These are phyloP conservation scores for Moesziomyces sp. DNA, from an alignment of 1,284 basidiomycete genomes.

Conservation along the genomic window DNA sequence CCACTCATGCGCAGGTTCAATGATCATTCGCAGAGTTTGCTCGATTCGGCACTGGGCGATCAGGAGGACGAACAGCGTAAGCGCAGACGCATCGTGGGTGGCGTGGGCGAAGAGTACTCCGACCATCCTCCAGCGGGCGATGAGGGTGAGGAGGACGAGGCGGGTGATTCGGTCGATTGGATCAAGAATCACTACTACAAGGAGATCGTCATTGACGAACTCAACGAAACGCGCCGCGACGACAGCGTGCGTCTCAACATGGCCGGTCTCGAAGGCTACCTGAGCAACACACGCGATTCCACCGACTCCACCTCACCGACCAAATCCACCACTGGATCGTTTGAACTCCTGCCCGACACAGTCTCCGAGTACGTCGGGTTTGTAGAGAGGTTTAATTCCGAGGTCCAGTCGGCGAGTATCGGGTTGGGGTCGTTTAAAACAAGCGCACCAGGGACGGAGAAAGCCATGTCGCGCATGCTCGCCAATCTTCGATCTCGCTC, in stretches of 20 bases:
- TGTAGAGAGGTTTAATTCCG: conserved; percentile 18
- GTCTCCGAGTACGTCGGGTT: conserved; percentile 17
- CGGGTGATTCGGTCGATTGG: conserved; percentile 31
- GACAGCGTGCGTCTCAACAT: conserved; percentile 83
- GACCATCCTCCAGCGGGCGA: conserved; percentile 15
- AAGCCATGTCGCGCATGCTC: conserved; percentile 20
- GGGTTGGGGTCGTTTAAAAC: conserved; percentile 15
- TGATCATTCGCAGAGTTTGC: conserved; percentile 89
- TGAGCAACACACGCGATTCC: conserved; percentile 6
- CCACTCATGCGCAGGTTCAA: conserved; percentile 97
- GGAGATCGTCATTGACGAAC: conserved; percentile 86
- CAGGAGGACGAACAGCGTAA: conserved; percentile 42
- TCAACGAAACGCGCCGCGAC: conserved; percentile 76
- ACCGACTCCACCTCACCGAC: too few relatives aligned
- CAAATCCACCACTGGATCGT: neutral
- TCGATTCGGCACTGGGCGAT: conserved; percentile 72
- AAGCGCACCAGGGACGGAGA: neutral
- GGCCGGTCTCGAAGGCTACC: conserved; percentile 58
- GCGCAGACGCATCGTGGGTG: conserved; percentile 53
- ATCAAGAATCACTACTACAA: conserved; percentile 70
- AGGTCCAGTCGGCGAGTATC: conserved; percentile 1
- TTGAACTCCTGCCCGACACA: conserved; percentile 1
- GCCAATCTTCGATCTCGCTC: conserved; percentile 21
- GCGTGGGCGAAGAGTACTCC: conserved; percentile 61
- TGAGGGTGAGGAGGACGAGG: conserved; percentile 23